phyloP scores from a whole-genome alignment of 805 yeast species.

The Blastobotrys attinorum region DNA sequence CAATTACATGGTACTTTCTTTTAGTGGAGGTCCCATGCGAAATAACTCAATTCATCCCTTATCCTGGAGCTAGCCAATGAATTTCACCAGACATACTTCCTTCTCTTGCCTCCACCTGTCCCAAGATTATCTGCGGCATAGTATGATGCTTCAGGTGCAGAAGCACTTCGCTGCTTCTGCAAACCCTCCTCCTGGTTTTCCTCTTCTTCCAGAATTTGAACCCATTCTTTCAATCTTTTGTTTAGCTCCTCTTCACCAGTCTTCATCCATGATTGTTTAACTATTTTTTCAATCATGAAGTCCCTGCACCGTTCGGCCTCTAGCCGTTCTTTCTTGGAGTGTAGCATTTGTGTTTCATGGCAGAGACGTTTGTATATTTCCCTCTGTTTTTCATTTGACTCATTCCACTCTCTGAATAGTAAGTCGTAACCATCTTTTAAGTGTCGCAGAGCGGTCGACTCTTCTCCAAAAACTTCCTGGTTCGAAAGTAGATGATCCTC shows the following conservation, averaged over 20 bases:
- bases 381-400: background rate
- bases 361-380: background rate
- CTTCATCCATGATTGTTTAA: background rate
- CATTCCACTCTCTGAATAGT: constrained; percentile 4
- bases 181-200: background rate
- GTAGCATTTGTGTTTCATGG: background rate
- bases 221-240: background rate
- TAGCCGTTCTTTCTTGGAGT: background rate
- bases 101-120: too few relatives aligned
- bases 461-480: too few relatives aligned
- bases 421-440: background rate
- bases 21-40: too few relatives aligned
- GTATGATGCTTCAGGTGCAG: background rate
- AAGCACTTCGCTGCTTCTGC: background rate
- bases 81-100: too few relatives aligned
- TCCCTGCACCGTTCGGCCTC: background rate
- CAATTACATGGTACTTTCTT: too few relatives aligned
- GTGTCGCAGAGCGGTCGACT: background rate
- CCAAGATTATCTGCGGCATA: too few relatives aligned
- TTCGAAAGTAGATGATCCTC: too few relatives aligned
- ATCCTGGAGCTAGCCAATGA: too few relatives aligned
- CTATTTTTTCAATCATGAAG: background rate
- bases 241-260: background rate
- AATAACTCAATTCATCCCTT: too few relatives aligned
- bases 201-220: background rate